Percentiles rank a stretch among this genome's conserved stretches.
Conservation (phyloP, 768 basidiomycete species). For the Pisolithus tinctorius region DNA sequence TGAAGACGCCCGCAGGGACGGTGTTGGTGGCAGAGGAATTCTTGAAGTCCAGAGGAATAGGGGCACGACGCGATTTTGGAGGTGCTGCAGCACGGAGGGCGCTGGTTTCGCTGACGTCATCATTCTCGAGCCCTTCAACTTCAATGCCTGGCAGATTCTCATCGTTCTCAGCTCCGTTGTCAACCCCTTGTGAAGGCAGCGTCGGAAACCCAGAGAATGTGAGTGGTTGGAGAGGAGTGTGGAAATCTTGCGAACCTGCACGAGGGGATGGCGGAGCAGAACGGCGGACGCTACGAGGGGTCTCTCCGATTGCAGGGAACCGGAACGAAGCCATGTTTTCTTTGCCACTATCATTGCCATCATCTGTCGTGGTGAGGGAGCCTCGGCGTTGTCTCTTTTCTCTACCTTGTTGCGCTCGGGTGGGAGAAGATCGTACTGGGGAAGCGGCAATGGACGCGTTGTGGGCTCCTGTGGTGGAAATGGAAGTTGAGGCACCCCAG, state of each 20-base stretch:
- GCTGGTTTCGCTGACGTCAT: constrained; percentile 2
- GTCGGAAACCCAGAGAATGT: constrained; percentile 60
- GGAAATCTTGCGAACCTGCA: constrained; percentile 17
- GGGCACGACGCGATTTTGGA: constrained; percentile 53
- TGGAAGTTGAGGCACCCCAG: constrained; percentile 54
- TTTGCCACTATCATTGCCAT: constrained; percentile 43
- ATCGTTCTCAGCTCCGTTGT: constrained; percentile 2
- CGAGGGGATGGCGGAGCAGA: constrained; percentile 37
- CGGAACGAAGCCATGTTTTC: constrained; percentile 70
- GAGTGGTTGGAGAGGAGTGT: constrained; percentile 38
- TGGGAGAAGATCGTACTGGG: constrained; percentile 22
- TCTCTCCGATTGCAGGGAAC: constrained; percentile 55
- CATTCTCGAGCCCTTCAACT: constrained; percentile 8
- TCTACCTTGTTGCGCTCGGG: constrained; percentile 51
- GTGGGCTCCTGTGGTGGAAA: constrained; percentile 24
- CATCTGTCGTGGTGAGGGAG: constrained; percentile 30
- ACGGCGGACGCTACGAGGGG: constrained; percentile 43
- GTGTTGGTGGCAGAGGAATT: constrained; percentile 61
- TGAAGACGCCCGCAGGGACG: constrained; percentile 82
- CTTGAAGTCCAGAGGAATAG: constrained; percentile 75
- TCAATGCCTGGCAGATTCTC: constrained; percentile 6
- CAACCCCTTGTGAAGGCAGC: constrained; percentile 20
- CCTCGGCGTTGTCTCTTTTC: constrained; percentile 71
- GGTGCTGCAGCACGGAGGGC: constrained; percentile 9
- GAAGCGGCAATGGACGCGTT: constrained; percentile 35